These are phyloP conservation scores for Cyclotella baltica DNA, from an alignment of 108 stramenopile species.

Conservation along the genomic window DNA sequence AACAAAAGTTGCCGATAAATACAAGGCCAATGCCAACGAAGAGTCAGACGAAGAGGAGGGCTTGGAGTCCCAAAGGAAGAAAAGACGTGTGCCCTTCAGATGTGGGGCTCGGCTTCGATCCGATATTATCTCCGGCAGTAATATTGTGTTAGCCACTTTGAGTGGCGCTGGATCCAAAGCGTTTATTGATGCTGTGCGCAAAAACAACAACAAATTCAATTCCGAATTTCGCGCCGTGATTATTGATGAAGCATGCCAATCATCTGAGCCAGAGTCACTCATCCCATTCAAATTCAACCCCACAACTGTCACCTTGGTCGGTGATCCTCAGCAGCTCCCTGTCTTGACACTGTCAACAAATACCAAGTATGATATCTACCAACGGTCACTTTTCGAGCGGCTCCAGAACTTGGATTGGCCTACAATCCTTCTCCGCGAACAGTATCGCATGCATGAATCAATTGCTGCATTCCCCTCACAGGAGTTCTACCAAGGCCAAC, in stretches of 20 bases:
- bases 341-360: constrained; percentile 74
- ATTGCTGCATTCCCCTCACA: constrained; percentile 69
- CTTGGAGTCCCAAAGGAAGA: constrained; percentile 30
- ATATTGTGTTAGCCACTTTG: constrained; percentile 59
- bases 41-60: constrained; percentile 32
- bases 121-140: constrained; percentile 45
- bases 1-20: constrained; percentile 32
- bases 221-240: constrained; percentile 83
- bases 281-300: constrained; percentile 82
- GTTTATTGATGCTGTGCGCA: constrained; percentile 57
- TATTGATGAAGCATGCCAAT: constrained; percentile 91
- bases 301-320: constrained; percentile 40
- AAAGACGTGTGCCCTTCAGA: constrained; percentile 34
- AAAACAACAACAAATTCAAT: constrained; percentile 43
- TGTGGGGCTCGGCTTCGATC: constrained; percentile 21
- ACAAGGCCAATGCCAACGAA: constrained; percentile 24
- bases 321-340: constrained; percentile 91
- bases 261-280: constrained; percentile 82
- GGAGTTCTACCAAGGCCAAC: constrained; percentile 62
- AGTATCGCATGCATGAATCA: constrained; percentile 80
- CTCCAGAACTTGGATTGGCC: constrained; percentile 72
- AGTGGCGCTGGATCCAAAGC: constrained; percentile 61
- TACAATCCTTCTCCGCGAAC: constrained; percentile 78
- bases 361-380: constrained; percentile 49
- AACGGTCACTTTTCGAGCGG: constrained; percentile 79